Conservation (phyloP, 495 filamentous ascomycete species). For the Neurospora terricola region DNA sequence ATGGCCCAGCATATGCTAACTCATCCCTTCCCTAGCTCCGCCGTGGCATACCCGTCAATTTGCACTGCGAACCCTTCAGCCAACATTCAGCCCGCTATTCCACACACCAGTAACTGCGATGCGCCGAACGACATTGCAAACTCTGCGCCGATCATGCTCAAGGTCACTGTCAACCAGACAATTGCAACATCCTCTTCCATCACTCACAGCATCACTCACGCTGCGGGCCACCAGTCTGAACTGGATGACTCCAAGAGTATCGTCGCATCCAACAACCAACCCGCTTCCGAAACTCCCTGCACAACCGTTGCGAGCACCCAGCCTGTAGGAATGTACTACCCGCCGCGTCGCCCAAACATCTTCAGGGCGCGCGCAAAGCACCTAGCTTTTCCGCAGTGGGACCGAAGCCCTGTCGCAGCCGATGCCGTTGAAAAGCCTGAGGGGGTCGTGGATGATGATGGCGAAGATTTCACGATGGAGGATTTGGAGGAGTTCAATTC, state of each 20-base stretch:
- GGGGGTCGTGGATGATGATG: background rate
- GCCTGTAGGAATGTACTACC: background rate
- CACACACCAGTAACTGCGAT: too few relatives aligned
- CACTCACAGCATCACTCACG: background rate
- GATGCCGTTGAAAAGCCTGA: background rate
- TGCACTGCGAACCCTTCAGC: too few relatives aligned
- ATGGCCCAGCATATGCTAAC: too few relatives aligned
- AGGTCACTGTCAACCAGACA: background rate
- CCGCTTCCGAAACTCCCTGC: background rate
- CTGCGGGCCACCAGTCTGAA: background rate
- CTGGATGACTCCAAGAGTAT: too few relatives aligned
- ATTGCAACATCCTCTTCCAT: too few relatives aligned
- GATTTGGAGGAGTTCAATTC: background rate
- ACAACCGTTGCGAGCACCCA: background rate
- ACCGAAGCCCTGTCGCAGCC: background rate
- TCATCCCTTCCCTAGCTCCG: too few relatives aligned
- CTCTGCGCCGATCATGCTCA: too few relatives aligned
- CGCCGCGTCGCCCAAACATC: background rate
- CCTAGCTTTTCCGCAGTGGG: accelerated
- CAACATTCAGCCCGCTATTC: too few relatives aligned
- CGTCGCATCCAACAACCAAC: background rate
- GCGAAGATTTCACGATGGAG: background rate
- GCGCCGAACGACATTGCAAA: too few relatives aligned
- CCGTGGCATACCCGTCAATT: background rate
- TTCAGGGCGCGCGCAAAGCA: background rate